Percentiles rank a stretch among this genome's conserved stretches.
Conservation (phyloP, 352 stramenopile genomes). For the Pythium pyrilobum region DNA sequence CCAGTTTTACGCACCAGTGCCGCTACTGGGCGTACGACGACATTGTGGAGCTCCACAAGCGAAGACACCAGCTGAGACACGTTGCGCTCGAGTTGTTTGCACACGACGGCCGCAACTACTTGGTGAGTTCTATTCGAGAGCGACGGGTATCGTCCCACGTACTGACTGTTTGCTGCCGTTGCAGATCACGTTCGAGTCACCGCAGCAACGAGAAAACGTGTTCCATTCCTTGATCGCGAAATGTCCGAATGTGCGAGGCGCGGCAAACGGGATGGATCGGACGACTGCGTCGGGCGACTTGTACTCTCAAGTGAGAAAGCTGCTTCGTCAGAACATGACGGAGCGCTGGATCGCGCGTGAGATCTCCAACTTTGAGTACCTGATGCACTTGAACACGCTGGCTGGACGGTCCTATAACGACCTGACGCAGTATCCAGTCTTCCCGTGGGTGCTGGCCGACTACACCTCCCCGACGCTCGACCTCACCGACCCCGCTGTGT, state of each 20-base stretch:
- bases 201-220: conserved; percentile 50
- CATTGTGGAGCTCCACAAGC: conserved; percentile 70
- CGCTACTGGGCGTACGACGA: conserved; percentile 72
- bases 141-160: too few species aligned
- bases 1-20: conserved; percentile 52
- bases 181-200: conserved; percentile 66
- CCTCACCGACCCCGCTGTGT: conserved; percentile 88
- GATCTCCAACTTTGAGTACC: conserved; percentile 93
- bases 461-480: conserved; percentile 93
- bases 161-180: not conserved
- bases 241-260: conserved; percentile 63
- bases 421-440: conserved; percentile 98
- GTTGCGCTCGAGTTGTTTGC: conserved; percentile 75
- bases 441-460: conserved; percentile 97
- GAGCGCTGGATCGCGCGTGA: conserved; percentile 68
- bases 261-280: conserved; percentile 54
- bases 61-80: conserved; percentile 66
- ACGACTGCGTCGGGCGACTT: conserved; percentile 40
- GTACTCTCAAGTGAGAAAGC: conserved; percentile 62
- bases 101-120: conserved; percentile 65
- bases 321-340: conserved; percentile 72
- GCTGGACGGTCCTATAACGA: conserved; percentile 97
- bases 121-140: conserved; percentile 54
- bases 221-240: conserved; percentile 74
- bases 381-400: conserved; percentile 95